Evolutionary conservation across 2,329 filamentous ascomycete genomes (phyloP), one percentile per base, ranked within the genome.

Genomic region (Furcasterigmium sp.): DNA sequence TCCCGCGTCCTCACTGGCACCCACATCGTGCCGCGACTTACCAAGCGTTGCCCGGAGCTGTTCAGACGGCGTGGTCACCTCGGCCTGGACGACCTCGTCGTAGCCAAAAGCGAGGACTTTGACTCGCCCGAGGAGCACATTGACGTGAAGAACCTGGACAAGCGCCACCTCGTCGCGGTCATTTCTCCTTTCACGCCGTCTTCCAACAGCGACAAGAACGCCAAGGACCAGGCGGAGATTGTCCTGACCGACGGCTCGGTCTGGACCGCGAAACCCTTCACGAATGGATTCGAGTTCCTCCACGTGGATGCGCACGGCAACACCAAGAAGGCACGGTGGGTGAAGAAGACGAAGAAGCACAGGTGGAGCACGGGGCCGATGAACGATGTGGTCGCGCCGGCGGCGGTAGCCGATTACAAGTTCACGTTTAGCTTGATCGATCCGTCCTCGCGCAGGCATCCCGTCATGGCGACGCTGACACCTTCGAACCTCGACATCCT

Each of bases 391-490:
- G 11, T 52, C 38, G 51, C 53, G 20, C 44, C 54, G 40, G 39
- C 34, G 47, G 44, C 18, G 50, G 14, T 47, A 50, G 7, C 47
- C 59, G 76, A 78, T 37, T 67, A 64, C 45, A 81, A 79, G 56
- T 91, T 83, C 67, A 87, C 80, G 8, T 91, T 91, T 58, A 89
- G 84, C 64, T 79, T 88, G 48, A 82, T 91, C 53, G 79, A 85
- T 52, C 78, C 85, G 0, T 75, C 76, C 37, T 78, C 76, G 8
- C 73, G 84, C 26, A 78, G 83, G 11, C 87, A 91, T 56, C 86
- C 87, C 5, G 78, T 91, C 54, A 76, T 91, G 64, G 87, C 84
- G 1, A 79, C 75, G 3, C 69, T 91, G 36, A 82, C 77, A 4
- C 73, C 73, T 11, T 70, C 72, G 5, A 77, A 73, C 11, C 75